Conservation (phyloP, 768 basidiomycete genomes). For the Ramaria sp. region DNA sequence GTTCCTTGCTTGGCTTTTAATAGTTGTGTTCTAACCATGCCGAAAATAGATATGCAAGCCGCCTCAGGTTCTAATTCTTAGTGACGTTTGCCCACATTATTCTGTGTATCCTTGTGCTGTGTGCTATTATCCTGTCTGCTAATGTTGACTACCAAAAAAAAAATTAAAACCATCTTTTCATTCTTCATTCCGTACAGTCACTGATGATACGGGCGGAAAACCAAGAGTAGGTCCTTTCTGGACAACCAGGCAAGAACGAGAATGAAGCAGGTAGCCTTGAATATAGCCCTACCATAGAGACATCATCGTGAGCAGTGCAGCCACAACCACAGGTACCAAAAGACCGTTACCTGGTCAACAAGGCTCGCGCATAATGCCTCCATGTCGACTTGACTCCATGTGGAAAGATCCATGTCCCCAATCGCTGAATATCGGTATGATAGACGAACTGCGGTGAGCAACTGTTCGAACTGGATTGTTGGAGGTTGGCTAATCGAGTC, state of each 20-base stretch:
- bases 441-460: neutral
- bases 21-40: neutral
- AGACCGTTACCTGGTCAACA: conserved; percentile 6
- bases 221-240: conserved; percentile 8
- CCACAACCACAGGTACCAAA: neutral
- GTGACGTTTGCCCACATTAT: neutral
- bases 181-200: neutral
- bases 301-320: neutral
- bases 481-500: neutral
- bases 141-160: neutral
- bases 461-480: conserved; percentile 7
- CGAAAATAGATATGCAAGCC: neutral
- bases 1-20: neutral
- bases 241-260: conserved; percentile 6
- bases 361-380: conserved; percentile 9
- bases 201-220: conserved; percentile 3
- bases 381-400: conserved; percentile 9
- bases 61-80: neutral
- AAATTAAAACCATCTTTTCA: neutral
- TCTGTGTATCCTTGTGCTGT: neutral
- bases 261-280: conserved; percentile 9
- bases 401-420: conserved; percentile 2
- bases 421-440: conserved; percentile 8
- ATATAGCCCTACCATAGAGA: conserved; percentile 5
- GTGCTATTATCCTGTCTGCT: neutral